Conservation (phyloP, 441 rosid genomes). For the Lepidium campestre region DNA sequence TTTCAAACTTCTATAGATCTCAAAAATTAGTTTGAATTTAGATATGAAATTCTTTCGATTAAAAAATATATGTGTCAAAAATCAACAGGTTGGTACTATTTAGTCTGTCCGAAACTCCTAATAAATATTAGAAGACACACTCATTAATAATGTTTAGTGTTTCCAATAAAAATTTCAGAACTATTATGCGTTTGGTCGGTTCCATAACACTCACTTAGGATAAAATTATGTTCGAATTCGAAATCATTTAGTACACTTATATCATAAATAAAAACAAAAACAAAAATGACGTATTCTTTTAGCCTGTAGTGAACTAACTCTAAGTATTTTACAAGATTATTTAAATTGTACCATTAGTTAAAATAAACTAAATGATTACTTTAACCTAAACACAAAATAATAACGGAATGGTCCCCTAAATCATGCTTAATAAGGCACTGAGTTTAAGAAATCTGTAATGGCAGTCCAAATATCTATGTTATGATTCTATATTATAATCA, state of each 20-base stretch:
- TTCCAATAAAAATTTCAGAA: neutral
- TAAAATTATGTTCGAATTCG: neutral
- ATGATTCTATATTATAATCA: slow-evolving; percentile 16
- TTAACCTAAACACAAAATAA: neutral
- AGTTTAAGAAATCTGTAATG: slow-evolving; percentile 10
- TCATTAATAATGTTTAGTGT: neutral
- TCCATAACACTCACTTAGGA: neutral
- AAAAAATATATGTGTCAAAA: too few relatives aligned
- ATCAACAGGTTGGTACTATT: neutral
- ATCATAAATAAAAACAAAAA: too few relatives aligned
- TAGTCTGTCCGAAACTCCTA: neutral
- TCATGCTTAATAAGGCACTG: slow-evolving; percentile 11
- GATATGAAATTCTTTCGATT: too few relatives aligned
- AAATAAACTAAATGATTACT: neutral
- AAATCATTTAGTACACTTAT: neutral
- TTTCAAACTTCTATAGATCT: too few relatives aligned
- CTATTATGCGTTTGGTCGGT: neutral
- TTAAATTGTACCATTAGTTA: neutral
- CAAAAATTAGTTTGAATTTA: too few relatives aligned
- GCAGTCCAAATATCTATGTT: slow-evolving; percentile 12
- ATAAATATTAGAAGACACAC: neutral
- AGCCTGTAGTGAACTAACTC: neutral
- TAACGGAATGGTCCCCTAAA: slow-evolving; percentile 21
- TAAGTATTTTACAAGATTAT: neutral
- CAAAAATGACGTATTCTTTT: neutral